Evolutionary conservation across 176 grass and related monocot genomes (phyloP).

Genomic region (barley (Hordeum vulgare)): MorexV3_pseudomolecules_assembly NC_058522.1:478038629-478039128

Average conservation of each 20-base stretch:
- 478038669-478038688: slow-evolving; percentile 59
- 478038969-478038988: slow-evolving; percentile 26
- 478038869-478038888: neutral
- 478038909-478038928: neutral
- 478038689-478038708: slow-evolving; percentile 60
- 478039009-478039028: slow-evolving; percentile 17
- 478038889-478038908: neutral
- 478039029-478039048: slow-evolving; percentile 11
- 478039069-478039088: too few species aligned
- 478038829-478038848: slow-evolving; percentile 5
- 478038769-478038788: neutral
- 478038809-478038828: too few species aligned
- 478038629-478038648: slow-evolving; percentile 68
- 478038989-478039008: slow-evolving; percentile 31
- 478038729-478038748: neutral
- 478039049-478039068: slow-evolving; percentile 6
- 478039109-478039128: neutral
- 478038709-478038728: slow-evolving; percentile 72
- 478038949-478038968: neutral
- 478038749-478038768: neutral
- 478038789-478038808: too few species aligned
- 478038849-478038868: slow-evolving; percentile 2
- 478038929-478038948: neutral
- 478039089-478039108: neutral
- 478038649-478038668: slow-evolving; percentile 69